A percentile compares a stretch with the other conserved stretches of the same genome.
Conservation (phyloP, 352 stramenopile species). For the Phytophthora constricta region DNA sequence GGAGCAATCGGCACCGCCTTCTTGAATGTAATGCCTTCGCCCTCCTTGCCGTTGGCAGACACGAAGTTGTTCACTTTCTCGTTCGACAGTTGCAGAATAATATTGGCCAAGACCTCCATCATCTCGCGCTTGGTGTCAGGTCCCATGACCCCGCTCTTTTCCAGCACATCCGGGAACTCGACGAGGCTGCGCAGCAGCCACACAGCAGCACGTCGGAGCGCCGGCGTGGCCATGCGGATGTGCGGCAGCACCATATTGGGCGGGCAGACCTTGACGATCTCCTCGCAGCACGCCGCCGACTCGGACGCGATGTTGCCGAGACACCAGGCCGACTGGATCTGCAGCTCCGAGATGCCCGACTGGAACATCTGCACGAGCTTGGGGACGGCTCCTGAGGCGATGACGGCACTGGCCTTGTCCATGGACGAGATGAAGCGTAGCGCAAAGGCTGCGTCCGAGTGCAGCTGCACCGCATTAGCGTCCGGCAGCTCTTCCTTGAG, state of each 20-base stretch:
- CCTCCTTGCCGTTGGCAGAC: slow-evolving; percentile 51
- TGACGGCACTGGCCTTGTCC: slow-evolving; percentile 82
- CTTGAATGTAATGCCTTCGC: slow-evolving; percentile 64
- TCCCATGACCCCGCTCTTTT: slow-evolving; percentile 48
- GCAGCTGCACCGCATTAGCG: slow-evolving; percentile 70
- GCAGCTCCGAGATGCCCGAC: slow-evolving; percentile 86
- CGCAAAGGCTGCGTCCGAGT: slow-evolving; percentile 88
- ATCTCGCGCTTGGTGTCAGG: slow-evolving; percentile 73
- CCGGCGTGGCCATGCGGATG: slow-evolving; percentile 85
- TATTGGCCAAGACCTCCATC: slow-evolving; percentile 72
- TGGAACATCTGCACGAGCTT: slow-evolving; percentile 88
- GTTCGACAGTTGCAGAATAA: slow-evolving; percentile 81
- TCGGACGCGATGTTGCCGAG: slow-evolving; percentile 87
- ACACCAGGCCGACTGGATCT: slow-evolving; percentile 89
- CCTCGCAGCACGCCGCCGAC: slow-evolving; percentile 73
- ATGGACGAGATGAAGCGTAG: slow-evolving; percentile 90
- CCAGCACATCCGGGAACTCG: slow-evolving; percentile 82
- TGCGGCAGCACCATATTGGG: slow-evolving; percentile 76
- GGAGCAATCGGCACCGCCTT: slow-evolving; percentile 64
- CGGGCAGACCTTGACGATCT: slow-evolving; percentile 75
- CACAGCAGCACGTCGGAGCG: slow-evolving; percentile 74
- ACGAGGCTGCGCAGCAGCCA: slow-evolving; percentile 88
- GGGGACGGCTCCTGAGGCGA: slow-evolving; percentile 72
- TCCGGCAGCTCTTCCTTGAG: slow-evolving; percentile 74
- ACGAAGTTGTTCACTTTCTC: slow-evolving; percentile 77